These are phyloP conservation scores for Mariannaea elegans DNA, from an alignment of 2,329 filamentous ascomycete genomes.

Conservation along the genomic window DNA sequence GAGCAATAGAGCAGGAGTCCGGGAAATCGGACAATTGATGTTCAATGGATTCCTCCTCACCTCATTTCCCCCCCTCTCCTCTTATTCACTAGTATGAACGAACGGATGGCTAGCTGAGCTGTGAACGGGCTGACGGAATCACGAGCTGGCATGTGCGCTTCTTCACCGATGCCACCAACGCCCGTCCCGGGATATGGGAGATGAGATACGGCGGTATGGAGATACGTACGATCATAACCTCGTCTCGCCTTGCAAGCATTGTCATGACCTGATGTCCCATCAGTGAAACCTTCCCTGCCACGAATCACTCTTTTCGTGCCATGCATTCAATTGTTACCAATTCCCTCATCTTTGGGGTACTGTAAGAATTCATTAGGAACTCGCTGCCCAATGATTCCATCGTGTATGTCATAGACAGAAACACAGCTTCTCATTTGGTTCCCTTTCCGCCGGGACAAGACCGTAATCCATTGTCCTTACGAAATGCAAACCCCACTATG, in stretches of 20 bases:
- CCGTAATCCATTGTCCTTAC: constrained; percentile 14
- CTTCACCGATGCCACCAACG: constrained; percentile 1
- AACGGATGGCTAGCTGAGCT: background rate
- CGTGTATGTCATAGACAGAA: background rate
- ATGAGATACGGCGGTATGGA: constrained; percentile 4
- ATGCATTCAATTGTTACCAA: background rate
- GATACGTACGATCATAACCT: background rate
- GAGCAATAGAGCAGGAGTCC: constrained; percentile 15
- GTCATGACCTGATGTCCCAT: constrained; percentile 26
- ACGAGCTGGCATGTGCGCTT: background rate
- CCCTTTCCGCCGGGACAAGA: constrained; percentile 3
- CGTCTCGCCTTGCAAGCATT: no score
- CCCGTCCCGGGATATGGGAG: constrained; percentile 1
- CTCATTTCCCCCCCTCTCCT: background rate
- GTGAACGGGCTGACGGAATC: constrained; percentile 4
- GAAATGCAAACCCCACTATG: constrained; percentile 25
- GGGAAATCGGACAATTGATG: constrained; percentile 25
- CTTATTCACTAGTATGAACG: no score
- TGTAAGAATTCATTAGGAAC: background rate
- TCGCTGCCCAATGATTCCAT: no score
- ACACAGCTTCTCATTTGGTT: background rate
- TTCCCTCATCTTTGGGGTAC: background rate
- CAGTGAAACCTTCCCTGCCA: constrained; percentile 10
- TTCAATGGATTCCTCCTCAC: background rate
- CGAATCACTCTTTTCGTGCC: background rate